These are phyloP conservation scores for Coemansia erecta DNA, from an alignment of 192 early-diverging fungal species.

Conservation along the genomic window DNA sequence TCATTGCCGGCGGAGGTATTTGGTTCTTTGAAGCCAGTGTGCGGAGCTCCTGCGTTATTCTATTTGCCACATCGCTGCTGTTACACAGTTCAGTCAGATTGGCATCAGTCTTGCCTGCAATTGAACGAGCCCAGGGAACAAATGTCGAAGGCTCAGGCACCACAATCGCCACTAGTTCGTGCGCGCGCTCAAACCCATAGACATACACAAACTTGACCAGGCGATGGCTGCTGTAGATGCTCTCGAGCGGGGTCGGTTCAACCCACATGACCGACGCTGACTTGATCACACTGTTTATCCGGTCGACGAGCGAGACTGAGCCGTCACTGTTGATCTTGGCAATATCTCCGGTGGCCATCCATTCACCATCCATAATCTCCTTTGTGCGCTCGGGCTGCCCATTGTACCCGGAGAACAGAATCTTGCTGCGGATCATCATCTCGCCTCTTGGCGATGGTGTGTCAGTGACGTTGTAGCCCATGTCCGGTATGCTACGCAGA, in stretches of 20 bases:
- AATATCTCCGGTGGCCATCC: slow-evolving; percentile 79
- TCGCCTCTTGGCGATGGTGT: slow-evolving; percentile 78
- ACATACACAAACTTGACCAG: slow-evolving; percentile 56
- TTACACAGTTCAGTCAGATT: background rate
- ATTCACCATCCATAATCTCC: slow-evolving; percentile 70
- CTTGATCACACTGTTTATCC: slow-evolving; percentile 74
- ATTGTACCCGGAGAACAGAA: slow-evolving; percentile 72
- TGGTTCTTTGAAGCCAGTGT: background rate
- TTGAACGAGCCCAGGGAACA: slow-evolving; percentile 34
- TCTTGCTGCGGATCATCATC: slow-evolving; percentile 71
- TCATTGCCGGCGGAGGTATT: background rate
- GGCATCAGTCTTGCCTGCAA: background rate
- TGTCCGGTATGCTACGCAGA: slow-evolving; percentile 78
- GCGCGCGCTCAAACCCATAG: slow-evolving; percentile 55
- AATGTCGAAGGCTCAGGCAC: slow-evolving; percentile 58
- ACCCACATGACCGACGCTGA: slow-evolving; percentile 81
- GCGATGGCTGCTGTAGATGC: slow-evolving; percentile 44
- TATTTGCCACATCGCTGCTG: background rate
- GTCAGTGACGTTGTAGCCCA: slow-evolving; percentile 76
- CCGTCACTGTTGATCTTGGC: slow-evolving; percentile 65
- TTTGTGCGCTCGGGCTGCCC: slow-evolving; percentile 69
- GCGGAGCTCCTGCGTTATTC: background rate
- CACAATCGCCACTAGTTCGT: slow-evolving; percentile 52
- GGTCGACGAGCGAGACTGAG: slow-evolving; percentile 67
- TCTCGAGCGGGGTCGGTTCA: slow-evolving; percentile 84